Evolutionary conservation across 805 yeast species (phyloP), one percentile per base, ranked within the genome.

Genomic region (Saccharomycopsis selenospora): DNA sequence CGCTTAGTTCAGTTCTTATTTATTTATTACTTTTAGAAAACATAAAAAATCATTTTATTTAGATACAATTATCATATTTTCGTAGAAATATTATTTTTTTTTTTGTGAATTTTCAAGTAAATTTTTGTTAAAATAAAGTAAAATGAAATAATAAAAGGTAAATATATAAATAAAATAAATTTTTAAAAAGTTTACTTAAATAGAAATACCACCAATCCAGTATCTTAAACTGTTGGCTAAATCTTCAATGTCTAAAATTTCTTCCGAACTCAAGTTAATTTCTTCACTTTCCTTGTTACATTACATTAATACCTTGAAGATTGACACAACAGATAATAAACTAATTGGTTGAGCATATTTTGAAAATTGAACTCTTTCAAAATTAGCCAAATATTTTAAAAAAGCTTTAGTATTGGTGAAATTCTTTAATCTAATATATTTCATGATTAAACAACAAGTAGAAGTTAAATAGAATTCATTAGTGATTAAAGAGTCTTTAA

Each of bases 151-250:
- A n/a, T n/a, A n/a, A n/a, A n/a, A n/a, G n/a, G n/a, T n/a, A n/a
- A n/a, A n/a, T n/a, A n/a, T n/a, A n/a, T n/a, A n/a, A n/a, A n/a
- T n/a, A n/a, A n/a, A n/a, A n/a, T n/a, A n/a, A n/a, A n/a, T n/a
- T n/a, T n/a, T n/a, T n/a, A n/a, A n/a, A n/a, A n/a, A n/a, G n/a
- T n/a, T n/a, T n/a, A n/a, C n/a, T n/a, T n/a, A n/a, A n/a, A n/a
- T n/a, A n/a, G n/a, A n/a, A n/a, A n/a, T n/a, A n/a, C 57, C 54
- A 17, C 66, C 66, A 49, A 60, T 56, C 66, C 66, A 62, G 36
- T 57, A 44, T 54, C 66, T 56, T 36, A 61, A 46, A 20, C 55
- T 46, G 22, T 51, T 56, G 38, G 57, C 53, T 5, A 63, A 46
- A 17, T 52, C 53, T 43, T 61, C 63, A 22, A 59, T 52, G 11